Base-by-base conservation (phyloP, 805 yeast species). In the Suhomyces faveliae region DNA sequence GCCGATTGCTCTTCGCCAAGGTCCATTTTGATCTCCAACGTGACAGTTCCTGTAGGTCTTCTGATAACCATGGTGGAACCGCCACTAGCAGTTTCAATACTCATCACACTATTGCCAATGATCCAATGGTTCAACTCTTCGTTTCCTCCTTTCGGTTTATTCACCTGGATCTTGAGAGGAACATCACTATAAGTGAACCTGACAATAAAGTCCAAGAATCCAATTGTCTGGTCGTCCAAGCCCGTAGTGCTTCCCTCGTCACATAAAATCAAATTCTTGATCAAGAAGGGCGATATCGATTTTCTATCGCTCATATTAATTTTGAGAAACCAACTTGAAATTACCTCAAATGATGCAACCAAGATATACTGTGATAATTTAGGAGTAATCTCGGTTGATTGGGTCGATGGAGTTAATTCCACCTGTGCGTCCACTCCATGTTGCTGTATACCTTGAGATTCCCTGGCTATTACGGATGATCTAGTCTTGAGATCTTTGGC, bases 301-400 rank as follows among this genome's bases (percentile, higher is more conserved):
- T 76, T 74, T 38, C 96, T 73, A 42, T 83, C 83, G n/a, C 66
- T 67, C 50, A 84, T 50, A 13, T 75, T 74, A 60, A 89, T 76
- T 47, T 83, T 79, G 55, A 88, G 65, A 53, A 83, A 88, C 91
- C 95, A 87, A 38, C 77, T 74, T 1, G 85, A 70, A 21, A 89
- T 79, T 2, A 87, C 86, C 42, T 74, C 76, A 59, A 84, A 87
- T 0, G 96, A 86, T 41, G 85, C 67, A 1, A 82, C 70, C 21
- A 79, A 67, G 23, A 85, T 68, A 60, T 87, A 89, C 43, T 79
- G 82, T 0, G 87, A 74, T 40, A 87, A 56, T 1, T 76, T 72
- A 1, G 80, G 76, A 0, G 80, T 71, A 5, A 78, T 67, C 46
- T 70, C 77, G 3, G 70, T 55, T 8, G 61, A 68, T 5, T 58